A percentile compares a stretch with the other conserved stretches of the same genome.
phyloP scores from a whole-genome alignment of 2,329 filamentous ascomycete genomes.

The Ambrosiella xylebori region DNA sequence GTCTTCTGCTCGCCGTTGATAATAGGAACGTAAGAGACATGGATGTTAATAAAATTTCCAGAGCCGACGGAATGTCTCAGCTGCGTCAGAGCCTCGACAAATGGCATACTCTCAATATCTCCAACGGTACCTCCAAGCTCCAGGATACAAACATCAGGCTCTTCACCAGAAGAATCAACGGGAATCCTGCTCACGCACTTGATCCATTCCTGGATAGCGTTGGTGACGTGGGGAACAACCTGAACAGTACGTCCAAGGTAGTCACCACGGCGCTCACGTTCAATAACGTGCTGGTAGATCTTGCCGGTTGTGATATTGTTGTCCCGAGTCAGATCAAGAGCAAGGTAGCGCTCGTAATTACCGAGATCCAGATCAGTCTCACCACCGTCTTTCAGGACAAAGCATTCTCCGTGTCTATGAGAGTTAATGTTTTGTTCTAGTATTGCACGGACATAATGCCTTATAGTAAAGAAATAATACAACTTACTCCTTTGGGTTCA shows the following conservation, averaged over 20 bases:
- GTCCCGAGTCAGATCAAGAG: conserved; percentile 63
- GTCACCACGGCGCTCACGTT: conserved; percentile 47
- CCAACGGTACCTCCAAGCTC: conserved; percentile 48
- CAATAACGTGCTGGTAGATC: conserved; percentile 79
- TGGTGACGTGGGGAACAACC: conserved; percentile 81
- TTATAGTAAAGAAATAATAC: background rate
- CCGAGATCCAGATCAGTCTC: conserved; percentile 40
- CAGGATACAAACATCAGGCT: conserved; percentile 85
- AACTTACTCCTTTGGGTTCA: conserved; percentile 23
- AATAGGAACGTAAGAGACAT: conserved; percentile 75
- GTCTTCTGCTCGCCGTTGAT: conserved; percentile 65
- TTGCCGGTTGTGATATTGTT: conserved; percentile 98
- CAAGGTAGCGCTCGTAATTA: conserved; percentile 35
- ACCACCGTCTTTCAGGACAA: conserved; percentile 70
- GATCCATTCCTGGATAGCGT: conserved; percentile 87
- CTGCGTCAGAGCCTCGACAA: conserved; percentile 73
- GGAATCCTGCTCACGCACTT: conserved; percentile 69
- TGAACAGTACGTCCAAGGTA: conserved; percentile 84
- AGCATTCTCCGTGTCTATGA: conserved; percentile 66
- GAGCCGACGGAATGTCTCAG: conserved; percentile 54
- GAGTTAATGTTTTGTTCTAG: background rate
- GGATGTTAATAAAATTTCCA: conserved; percentile 73
- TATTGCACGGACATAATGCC: background rate
- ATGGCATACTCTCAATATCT: conserved; percentile 76
- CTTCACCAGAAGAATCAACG: conserved; percentile 65